Conservation (phyloP, 2,329 filamentous ascomycete species). For the Lasiodiplodia gonubiensis region DNA sequence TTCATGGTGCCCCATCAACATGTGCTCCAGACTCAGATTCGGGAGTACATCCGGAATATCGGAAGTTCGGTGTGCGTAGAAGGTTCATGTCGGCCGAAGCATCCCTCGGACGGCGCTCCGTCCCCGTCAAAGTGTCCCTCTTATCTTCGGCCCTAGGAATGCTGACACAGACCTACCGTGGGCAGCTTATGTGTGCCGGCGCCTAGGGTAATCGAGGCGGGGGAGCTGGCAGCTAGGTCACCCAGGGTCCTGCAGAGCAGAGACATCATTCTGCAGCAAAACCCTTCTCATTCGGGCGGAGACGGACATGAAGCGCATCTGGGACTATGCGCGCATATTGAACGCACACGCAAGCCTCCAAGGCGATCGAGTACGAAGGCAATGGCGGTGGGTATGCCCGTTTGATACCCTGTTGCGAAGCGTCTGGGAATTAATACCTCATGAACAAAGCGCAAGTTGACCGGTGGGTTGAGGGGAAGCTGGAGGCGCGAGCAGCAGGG, state of each 20-base stretch:
- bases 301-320: slow-evolving; percentile 15
- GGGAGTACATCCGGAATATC: background rate
- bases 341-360: background rate
- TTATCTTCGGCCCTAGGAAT: background rate
- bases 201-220: background rate
- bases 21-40: slow-evolving; percentile 3
- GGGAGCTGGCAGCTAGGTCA: background rate
- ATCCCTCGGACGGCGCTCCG: background rate
- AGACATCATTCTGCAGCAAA: background rate
- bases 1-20: slow-evolving; percentile 16
- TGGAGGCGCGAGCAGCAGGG: background rate
- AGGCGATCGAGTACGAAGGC: background rate
- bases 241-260: background rate
- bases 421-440: background rate
- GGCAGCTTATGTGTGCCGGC: background rate
- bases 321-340: slow-evolving; percentile 15
- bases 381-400: background rate
- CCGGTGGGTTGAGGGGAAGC: background rate
- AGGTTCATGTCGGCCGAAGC: background rate
- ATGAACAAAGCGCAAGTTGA: slow-evolving; percentile 16
- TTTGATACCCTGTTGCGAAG: background rate
- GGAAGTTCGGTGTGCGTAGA: background rate
- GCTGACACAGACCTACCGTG: slow-evolving; percentile 14
- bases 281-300: slow-evolving; percentile 2
- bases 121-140: background rate